Conservation (phyloP, 2,329 filamentous ascomycete genomes). For the Colletotrichum nymphaeae region DNA sequence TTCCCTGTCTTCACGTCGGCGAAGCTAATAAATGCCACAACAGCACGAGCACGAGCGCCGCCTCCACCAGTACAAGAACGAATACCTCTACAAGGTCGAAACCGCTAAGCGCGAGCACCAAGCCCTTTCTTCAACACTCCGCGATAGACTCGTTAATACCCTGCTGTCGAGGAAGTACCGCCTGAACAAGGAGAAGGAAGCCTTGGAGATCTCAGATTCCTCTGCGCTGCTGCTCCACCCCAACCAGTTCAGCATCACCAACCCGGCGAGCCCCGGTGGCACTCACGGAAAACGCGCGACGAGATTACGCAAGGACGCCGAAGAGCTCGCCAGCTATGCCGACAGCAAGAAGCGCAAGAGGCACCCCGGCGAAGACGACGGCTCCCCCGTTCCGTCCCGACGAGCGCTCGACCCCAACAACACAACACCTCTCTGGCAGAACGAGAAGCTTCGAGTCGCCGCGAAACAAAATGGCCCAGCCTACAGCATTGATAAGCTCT, state of each 20-base stretch:
- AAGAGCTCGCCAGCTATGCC: conserved; percentile 65
- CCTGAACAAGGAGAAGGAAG: conserved; percentile 74
- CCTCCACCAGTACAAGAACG: conserved; percentile 68
- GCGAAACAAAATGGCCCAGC: conserved; percentile 68
- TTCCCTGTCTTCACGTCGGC: background rate
- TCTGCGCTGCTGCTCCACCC: conserved; percentile 74
- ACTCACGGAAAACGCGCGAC: conserved; percentile 73
- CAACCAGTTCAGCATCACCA: conserved; percentile 74
- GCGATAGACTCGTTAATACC: conserved; percentile 73
- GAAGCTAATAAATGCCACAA: conserved; percentile 8
- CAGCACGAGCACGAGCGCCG: conserved; percentile 74
- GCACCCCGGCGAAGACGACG: conserved; percentile 70
- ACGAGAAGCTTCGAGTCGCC: conserved; percentile 65
- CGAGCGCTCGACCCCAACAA: conserved; percentile 66
- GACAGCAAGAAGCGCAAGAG: conserved; percentile 73
- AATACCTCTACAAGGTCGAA: conserved; percentile 70
- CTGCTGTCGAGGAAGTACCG: conserved; percentile 74
- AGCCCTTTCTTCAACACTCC: conserved; percentile 69
- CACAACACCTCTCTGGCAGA: conserved; percentile 72
- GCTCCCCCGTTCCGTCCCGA: conserved; percentile 69
- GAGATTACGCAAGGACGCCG: conserved; percentile 69
- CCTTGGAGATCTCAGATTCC: conserved; percentile 74
- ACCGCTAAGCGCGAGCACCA: conserved; percentile 72
- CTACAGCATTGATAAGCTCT: conserved; percentile 77
- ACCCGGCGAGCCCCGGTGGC: conserved; percentile 73